These are phyloP conservation scores for Orobanche coerulescens DNA, from an alignment of 257 asterid species.

Conservation along the genomic window DNA sequence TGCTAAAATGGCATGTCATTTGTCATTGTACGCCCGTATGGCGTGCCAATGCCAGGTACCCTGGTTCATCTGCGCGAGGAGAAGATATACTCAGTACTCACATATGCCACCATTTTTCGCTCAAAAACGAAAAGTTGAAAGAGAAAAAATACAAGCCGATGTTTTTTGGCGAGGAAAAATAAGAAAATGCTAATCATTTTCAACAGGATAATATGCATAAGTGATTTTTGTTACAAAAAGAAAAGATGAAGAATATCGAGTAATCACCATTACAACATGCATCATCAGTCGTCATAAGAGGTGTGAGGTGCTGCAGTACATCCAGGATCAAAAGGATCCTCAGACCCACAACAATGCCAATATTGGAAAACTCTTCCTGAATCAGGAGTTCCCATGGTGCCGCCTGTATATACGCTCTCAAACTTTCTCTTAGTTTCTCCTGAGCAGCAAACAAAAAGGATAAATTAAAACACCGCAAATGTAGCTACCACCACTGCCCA, in stretches of 20 bases:
- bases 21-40: too few relatives aligned
- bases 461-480: not conserved
- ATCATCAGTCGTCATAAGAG: conserved; percentile 70
- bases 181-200: not conserved
- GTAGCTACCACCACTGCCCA: too few relatives aligned
- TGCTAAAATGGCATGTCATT: too few relatives aligned
- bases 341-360: conserved; percentile 99
- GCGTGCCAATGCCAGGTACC: too few relatives aligned
- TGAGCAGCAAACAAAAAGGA: conserved; percentile 20
- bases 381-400: conserved; percentile 79
- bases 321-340: conserved; percentile 77
- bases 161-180: not conserved
- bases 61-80: too few relatives aligned
- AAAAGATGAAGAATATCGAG: not conserved
- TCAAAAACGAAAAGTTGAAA: too few relatives aligned
- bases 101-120: too few relatives aligned
- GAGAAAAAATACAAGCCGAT: too few relatives aligned
- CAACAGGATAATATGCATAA: not conserved
- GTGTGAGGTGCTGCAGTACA: conserved; percentile 88
- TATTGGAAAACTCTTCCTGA: conserved; percentile 72
- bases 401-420: conserved; percentile 83
- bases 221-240: not conserved
- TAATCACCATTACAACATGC: not conserved
- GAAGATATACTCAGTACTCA: too few relatives aligned
- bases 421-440: conserved; percentile 97